A percentile compares a stretch with the other conserved stretches of the same genome.
Evolutionary conservation across 768 basidiomycete species (phyloP).

Genomic region (Suillus bovinus): DNA sequence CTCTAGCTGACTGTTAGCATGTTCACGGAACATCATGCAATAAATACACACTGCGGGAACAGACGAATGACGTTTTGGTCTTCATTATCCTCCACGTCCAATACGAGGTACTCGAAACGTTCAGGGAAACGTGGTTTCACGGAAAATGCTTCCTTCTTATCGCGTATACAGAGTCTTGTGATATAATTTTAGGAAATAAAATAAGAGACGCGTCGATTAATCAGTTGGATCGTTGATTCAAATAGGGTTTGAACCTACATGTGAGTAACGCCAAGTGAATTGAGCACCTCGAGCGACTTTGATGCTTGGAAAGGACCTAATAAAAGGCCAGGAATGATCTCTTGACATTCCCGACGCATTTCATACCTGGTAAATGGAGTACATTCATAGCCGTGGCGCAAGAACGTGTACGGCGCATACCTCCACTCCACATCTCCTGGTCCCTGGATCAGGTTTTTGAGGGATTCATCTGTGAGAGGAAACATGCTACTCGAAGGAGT

Average conservation of each 20-base stretch:
- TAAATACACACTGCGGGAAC: conserved; percentile 70
- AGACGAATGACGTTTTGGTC: conserved; percentile 93
- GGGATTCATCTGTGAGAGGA: conserved; percentile 35
- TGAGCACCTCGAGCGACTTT: conserved; percentile 73
- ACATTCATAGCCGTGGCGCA: conserved; percentile 13
- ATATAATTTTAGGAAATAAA: conserved; percentile 4
- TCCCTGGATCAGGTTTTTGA: conserved; percentile 70
- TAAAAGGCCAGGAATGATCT: conserved; percentile 79
- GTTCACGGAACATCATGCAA: background rate
- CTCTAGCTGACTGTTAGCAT: conserved; percentile 42
- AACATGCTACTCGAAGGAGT: conserved; percentile 20
- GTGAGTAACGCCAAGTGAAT: conserved; percentile 71
- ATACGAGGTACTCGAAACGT: conserved; percentile 71
- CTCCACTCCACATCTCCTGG: conserved; percentile 85
- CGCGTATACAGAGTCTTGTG: conserved; percentile 84
- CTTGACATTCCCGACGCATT: conserved; percentile 94
- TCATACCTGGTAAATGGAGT: conserved; percentile 61
- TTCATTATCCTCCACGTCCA: conserved; percentile 90
- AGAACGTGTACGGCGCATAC: conserved; percentile 38
- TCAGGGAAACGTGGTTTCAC: conserved; percentile 85
- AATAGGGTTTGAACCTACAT: conserved; percentile 47
- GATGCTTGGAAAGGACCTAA: conserved; percentile 90
- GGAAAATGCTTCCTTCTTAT: conserved; percentile 87
- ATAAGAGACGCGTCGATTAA: conserved; percentile 15
- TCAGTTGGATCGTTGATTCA: conserved; percentile 8